Conservation (phyloP, 768 basidiomycete genomes). For the Podaxis carcinomalis region DNA sequence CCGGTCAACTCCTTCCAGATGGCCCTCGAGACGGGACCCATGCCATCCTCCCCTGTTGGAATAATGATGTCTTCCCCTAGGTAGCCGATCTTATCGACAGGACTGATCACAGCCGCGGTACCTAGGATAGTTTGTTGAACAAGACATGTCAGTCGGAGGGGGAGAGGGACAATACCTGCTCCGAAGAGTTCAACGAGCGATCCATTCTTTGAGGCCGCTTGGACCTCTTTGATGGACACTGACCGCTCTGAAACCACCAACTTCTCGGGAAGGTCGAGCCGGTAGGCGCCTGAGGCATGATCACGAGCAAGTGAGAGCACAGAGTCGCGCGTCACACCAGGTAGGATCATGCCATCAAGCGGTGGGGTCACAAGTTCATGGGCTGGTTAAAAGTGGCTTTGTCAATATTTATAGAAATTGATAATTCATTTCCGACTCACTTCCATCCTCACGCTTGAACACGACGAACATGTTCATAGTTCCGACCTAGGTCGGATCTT, state of each 20-base stretch:
- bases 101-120: conserved; percentile 74
- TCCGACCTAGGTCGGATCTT: conserved; percentile 47
- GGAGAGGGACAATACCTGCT: conserved; percentile 45
- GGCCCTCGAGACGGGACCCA: conserved; percentile 75
- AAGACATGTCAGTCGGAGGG: neutral
- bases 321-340: conserved; percentile 88
- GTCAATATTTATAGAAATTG: neutral
- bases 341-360: conserved; percentile 87
- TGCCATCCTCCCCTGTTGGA: conserved; percentile 64
- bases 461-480: conserved; percentile 93
- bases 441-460: conserved; percentile 65
- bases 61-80: conserved; percentile 58
- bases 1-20: conserved; percentile 71
- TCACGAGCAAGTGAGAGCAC: conserved; percentile 67
- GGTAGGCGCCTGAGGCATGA: conserved; percentile 44
- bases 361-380: conserved; percentile 86
- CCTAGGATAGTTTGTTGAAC: conserved; percentile 34
- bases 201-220: conserved; percentile 52
- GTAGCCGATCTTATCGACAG: conserved; percentile 72
- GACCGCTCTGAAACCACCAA: conserved; percentile 63
- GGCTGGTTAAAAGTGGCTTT: conserved; percentile 29
- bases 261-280: conserved; percentile 50
- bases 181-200: conserved; percentile 79
- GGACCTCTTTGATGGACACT: conserved; percentile 75
- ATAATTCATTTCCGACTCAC: conserved; percentile 25